Conservation (phyloP, 208 protist genomes). For the Wallacemonas rigidus region DNA sequence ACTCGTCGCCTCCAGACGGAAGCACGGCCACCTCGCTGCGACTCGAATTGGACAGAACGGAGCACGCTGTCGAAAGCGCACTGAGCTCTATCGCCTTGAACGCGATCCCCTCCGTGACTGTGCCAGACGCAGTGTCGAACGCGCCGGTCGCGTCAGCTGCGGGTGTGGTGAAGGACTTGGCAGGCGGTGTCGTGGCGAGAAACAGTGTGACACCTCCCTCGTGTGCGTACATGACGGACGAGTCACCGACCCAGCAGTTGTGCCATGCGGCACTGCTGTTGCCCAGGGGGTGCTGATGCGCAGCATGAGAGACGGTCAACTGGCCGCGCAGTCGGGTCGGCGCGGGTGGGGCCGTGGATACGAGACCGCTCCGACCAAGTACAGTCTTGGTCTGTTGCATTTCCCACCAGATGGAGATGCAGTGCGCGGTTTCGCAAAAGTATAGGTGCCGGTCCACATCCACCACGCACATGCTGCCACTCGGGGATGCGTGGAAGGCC, state of each 20-base stretch:
- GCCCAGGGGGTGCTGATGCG: constrained; percentile 31
- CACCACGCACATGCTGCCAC: constrained; percentile 42
- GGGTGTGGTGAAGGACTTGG: neutral
- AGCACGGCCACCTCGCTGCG: constrained; percentile 28
- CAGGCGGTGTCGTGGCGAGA: neutral
- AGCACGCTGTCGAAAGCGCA: constrained; percentile 19
- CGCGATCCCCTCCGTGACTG: neutral
- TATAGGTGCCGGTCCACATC: constrained; percentile 45
- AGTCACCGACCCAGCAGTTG: constrained; percentile 42
- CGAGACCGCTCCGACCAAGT: neutral
- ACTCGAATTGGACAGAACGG: constrained; percentile 36
- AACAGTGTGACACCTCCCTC: constrained; percentile 46
- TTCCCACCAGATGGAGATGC: constrained; percentile 39
- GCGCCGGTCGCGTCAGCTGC: no score
- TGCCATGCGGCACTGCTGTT: constrained; percentile 57
- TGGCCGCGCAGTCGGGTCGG: constrained; percentile 30
- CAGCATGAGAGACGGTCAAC: constrained; percentile 20
- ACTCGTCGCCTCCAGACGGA: constrained; percentile 34
- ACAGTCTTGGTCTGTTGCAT: constrained; percentile 22
- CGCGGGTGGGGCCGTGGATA: constrained; percentile 18
- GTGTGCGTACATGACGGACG: constrained; percentile 40
- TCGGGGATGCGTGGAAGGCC: constrained; percentile 57
- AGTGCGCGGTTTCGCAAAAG: constrained; percentile 31
- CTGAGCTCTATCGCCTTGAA: constrained; percentile 23
- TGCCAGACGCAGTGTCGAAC: neutral